A percentile compares a stretch with the other conserved stretches of the same genome.
Conservation (phyloP, 495 filamentous ascomycete species). For the Penicillium taxi region DNA sequence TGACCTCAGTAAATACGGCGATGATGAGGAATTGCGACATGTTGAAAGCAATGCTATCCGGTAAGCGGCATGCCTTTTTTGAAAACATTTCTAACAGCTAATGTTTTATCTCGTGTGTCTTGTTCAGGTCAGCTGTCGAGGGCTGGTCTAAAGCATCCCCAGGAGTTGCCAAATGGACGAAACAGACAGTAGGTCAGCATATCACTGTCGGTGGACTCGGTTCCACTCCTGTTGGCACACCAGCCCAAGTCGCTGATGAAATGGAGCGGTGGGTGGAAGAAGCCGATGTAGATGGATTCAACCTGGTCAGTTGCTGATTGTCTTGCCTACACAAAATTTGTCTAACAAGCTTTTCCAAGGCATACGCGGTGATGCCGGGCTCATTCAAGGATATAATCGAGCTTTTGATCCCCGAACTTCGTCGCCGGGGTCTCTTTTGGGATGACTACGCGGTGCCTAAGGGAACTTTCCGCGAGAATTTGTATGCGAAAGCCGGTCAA, state of each 20-base stretch:
- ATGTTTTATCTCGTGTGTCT: too few species aligned
- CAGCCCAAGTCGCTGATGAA: conserved; percentile 50
- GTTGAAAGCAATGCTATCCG: conserved; percentile 58
- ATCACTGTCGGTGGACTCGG: conserved; percentile 55
- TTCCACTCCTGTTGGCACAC: conserved; percentile 46
- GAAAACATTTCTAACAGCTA: too few species aligned
- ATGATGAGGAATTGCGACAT: conserved; percentile 48
- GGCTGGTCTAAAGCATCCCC: conserved; percentile 41
- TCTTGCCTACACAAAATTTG: background rate
- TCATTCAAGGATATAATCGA: conserved; percentile 59
- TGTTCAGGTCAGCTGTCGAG: conserved; percentile 35
- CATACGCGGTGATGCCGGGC: conserved; percentile 52
- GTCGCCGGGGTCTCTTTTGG: conserved; percentile 41
- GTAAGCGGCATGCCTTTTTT: too few species aligned
- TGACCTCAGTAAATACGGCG: conserved; percentile 43
- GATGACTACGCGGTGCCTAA: conserved; percentile 38
- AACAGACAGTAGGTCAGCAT: conserved; percentile 52
- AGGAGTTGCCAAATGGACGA: conserved; percentile 53
- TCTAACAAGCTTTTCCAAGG: conserved; percentile 23
- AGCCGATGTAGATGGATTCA: conserved; percentile 59
- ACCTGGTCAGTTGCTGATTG: conserved; percentile 35
- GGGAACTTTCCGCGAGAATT: conserved; percentile 44
- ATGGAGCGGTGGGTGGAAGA: conserved; percentile 55
- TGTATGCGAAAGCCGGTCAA: conserved; percentile 34
- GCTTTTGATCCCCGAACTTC: conserved; percentile 38